Evolutionary conservation across 148 eudicot species (phyloP), one percentile per base, ranked within the genome.

Genomic region (Rhododendron simsii): DNA sequence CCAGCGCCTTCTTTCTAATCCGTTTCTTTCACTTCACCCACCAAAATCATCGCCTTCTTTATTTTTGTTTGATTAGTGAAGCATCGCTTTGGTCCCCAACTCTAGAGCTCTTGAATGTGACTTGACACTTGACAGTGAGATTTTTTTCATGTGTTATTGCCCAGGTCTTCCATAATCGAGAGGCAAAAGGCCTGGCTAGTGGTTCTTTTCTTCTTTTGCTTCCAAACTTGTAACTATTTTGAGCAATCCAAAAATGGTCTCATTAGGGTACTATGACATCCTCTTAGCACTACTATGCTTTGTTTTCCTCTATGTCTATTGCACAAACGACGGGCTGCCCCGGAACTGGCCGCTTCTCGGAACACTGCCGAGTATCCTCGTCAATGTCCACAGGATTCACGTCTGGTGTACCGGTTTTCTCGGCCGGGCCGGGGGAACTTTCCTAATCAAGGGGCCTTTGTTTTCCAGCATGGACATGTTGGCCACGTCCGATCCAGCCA

Each of bases 371-470:
- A 47, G 85, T 9, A 83, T 94, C 30, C 37, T 91, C 4, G 23
- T 44, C 45, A 87, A 88, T 16, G 44, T 86, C 39, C 77, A 83
- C 21, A 82, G 85, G 47, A 71, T 93, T 26, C 89, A 93, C 5
- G 88, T 85, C 0, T 81, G 33, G 45, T 74, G 81, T 35, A 48
- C 84, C 7, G 82, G 89, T 28, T 0, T 91, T 35, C 9, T 87
- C 4, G 35, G 79, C 3, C 44, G 4, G 21, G 67, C 79, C 7
- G 53, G 85, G n/a, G 81, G 89, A 1, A 92, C 90, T 20, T 91
- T 88, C 18, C 23, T 55, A 2, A 44, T 90, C 47, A 86, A 89
- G 47, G 96, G 95, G 20, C 96, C 96, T 11, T 92, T 93, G 95
- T 90, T 89, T 81, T 67, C 88, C 37, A 80, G 86, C 63, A 89